These are phyloP conservation scores for Debaryomycetaceae sp. DNA, from an alignment of 1,139 yeast species.

Conservation along the genomic window DNA sequence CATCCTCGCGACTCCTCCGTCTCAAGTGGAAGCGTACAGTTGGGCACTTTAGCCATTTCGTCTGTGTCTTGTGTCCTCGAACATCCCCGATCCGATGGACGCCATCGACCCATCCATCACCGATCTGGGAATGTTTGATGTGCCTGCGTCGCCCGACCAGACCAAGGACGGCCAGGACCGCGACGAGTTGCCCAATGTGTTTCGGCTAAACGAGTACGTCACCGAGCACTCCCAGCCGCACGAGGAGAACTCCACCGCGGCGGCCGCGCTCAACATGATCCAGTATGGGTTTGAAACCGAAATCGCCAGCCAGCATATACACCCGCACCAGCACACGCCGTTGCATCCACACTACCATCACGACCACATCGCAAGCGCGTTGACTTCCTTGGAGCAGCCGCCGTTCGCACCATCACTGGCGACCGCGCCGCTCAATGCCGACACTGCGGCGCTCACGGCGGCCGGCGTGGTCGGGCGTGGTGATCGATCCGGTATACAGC, in stretches of 20 bases:
- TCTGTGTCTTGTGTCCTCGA: too few relatives aligned
- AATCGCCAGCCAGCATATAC: conserved; percentile 5
- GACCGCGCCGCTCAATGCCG: background rate
- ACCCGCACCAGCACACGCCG: background rate
- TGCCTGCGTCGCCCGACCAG: conserved; percentile 5
- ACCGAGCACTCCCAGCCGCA: conserved; percentile 5
- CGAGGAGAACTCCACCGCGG: conserved; percentile 12
- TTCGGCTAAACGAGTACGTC: conserved; percentile 14
- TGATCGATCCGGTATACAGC: too few relatives aligned
- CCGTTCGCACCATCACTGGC: background rate
- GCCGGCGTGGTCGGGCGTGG: too few relatives aligned
- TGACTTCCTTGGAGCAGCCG: background rate
- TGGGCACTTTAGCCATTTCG: too few relatives aligned
- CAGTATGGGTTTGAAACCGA: conserved; percentile 12
- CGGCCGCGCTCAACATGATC: conserved; percentile 18
- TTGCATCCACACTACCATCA: conserved; percentile 1
- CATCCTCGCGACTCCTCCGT: too few relatives aligned
- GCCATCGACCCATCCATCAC: conserved; percentile 15
- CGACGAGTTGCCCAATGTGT: conserved; percentile 12
- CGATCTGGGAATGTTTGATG: conserved; percentile 12
- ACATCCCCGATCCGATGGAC: too few relatives aligned
- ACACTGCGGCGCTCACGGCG: background rate
- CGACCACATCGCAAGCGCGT: background rate
- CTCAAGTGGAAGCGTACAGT: too few relatives aligned
- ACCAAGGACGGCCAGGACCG: conserved; percentile 3